Conservation (phyloP, 2,329 filamentous ascomycete species). For the Aureobasidium namibiae region DNA sequence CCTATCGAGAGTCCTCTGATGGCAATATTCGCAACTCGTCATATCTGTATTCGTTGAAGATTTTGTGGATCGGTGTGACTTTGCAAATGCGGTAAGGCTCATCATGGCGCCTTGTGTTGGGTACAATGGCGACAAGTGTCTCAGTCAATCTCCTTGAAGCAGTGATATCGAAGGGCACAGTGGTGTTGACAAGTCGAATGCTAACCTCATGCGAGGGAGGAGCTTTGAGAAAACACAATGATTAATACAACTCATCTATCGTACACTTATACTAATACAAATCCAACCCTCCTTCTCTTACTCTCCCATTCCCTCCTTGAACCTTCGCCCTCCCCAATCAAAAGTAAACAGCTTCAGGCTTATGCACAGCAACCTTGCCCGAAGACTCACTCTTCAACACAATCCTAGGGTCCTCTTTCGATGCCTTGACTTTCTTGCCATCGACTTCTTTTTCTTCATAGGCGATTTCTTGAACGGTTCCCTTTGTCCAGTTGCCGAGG, state of each 20-base stretch:
- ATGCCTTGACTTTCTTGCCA: conserved; percentile 34
- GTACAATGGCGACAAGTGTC: no score
- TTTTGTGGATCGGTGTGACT: no score
- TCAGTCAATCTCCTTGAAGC: no score
- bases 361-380: conserved; percentile 36
- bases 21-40: no score
- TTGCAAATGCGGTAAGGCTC: no score
- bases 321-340: neutral
- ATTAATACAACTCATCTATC: neutral
- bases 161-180: no score
- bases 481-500: conserved; percentile 32
- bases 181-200: no score
- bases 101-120: no score
- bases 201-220: neutral
- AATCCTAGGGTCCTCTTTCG: conserved; percentile 35
- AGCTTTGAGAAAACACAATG: neutral
- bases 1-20: no score
- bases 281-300: neutral
- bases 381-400: conserved; percentile 32
- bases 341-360: conserved; percentile 36
- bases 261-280: neutral
- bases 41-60: no score
- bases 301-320: conserved; percentile 28
- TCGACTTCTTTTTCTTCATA: conserved; percentile 33
- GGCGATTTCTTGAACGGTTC: conserved; percentile 35